Base-by-base conservation (phyloP, 345 rosid species). In the Brassica carinata region DNA sequence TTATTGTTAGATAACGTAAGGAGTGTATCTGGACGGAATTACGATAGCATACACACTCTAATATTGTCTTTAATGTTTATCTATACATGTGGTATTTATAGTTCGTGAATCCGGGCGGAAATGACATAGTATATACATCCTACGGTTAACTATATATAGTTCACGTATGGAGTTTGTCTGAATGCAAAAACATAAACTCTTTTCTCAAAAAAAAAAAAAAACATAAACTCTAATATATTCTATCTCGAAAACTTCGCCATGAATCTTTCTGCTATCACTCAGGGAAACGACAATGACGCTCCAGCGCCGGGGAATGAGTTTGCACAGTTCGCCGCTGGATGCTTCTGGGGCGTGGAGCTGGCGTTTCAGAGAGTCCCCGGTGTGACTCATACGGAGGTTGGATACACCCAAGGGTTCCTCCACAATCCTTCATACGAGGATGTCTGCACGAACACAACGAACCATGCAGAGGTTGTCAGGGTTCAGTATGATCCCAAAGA, bases 281-380 rank as follows among this genome's bases (percentile, higher is more conserved):
- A 88, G 69, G 89, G 89, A 11, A 87, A 90, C 2, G 99, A 96
- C 72, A 90, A 88, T 18, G 97, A 90, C 59, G 51, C 80, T 1
- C 99, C 98, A 0, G 84, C 90, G 4, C 87, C 96, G 0, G 98
- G 96, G 5, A 94, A 89, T 87, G 85, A 78, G 66, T 90, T 93
- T 76, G 87, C 89, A 7, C 97, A 96, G 76, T 90, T 96, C 69
- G 99, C 97, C 1, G 99, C 98, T 0, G 99, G 99, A 1, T 95
- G 99, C 72, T 95, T 95, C 83, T 95, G 99, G 99, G 97, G 99
- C 0, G 91, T 91, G 0, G 99, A 96, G 82, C 82, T 96, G 76
- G 91, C 88, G 55, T 89, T 88, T 79, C 99, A 96, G 90, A 91
- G 99, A 29, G 91, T 86, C 38, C 82, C 90, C 0, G 98, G 98